Evolutionary conservation across 2,329 filamentous ascomycete species (phyloP).

Genomic region (Aspergillus floridensis): DNA sequence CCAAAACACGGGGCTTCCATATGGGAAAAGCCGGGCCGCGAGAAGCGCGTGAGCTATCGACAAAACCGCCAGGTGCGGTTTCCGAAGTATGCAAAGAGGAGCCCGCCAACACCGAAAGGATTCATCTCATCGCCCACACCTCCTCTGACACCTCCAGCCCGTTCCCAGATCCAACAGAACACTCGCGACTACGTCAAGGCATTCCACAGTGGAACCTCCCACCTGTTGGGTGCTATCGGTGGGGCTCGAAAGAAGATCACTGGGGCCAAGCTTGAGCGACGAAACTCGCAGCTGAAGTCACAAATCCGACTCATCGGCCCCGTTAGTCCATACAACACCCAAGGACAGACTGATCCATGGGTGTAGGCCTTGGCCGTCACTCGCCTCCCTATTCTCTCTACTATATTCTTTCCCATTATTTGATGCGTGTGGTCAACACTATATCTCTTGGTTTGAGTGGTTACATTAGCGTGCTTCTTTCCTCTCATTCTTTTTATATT

Average conservation of each 20-base stretch:
- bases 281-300: conserved; percentile 39
- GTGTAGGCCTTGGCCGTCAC: conserved; percentile 13
- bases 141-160: conserved; percentile 20
- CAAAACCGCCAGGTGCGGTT: conserved; percentile 22
- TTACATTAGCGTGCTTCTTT: background rate
- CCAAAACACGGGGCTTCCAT: conserved; percentile 37
- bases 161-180: conserved; percentile 23
- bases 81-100: conserved; percentile 16
- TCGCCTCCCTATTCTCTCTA: conserved; percentile 3
- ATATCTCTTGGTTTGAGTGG: background rate
- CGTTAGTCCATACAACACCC: conserved; percentile 30
- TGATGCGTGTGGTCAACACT: background rate
- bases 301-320: conserved; percentile 43
- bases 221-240: conserved; percentile 30
- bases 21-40: conserved; percentile 32
- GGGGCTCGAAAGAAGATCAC: conserved; percentile 36
- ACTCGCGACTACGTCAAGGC: conserved; percentile 26
- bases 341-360: conserved; percentile 28
- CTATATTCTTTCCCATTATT: conserved; percentile 2
- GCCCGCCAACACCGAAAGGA: conserved; percentile 5
- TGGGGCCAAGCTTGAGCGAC: conserved; percentile 34
- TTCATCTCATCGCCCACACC: conserved; percentile 12
- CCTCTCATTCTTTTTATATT: background rate
- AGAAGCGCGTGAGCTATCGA: conserved; percentile 23
- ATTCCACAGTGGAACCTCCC: conserved; percentile 27